Evolutionary conservation across 2,329 filamentous ascomycete genomes (phyloP).

Genomic region (Neoarthrinium moseri): DNA sequence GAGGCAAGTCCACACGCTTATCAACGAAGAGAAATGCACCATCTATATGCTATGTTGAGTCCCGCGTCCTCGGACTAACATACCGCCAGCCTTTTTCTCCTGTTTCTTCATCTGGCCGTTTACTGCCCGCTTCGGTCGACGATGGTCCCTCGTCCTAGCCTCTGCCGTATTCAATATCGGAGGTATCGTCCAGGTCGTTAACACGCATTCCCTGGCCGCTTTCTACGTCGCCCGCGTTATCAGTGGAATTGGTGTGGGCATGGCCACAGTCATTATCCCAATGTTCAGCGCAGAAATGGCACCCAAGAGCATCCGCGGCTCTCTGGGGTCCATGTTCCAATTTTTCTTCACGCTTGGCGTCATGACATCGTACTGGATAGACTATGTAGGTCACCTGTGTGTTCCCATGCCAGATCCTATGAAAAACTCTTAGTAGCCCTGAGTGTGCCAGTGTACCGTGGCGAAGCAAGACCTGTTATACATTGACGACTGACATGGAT

Average conservation of each 20-base stretch:
- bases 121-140: conserved; percentile 37
- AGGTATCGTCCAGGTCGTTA: conserved; percentile 36
- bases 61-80: too few relatives aligned
- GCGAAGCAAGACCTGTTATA: background rate
- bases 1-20: conserved; percentile 24
- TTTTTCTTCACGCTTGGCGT: conserved; percentile 43
- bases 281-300: conserved; percentile 45
- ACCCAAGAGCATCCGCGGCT: conserved; percentile 43
- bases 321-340: conserved; percentile 42
- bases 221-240: conserved; percentile 37
- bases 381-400: conserved; percentile 34
- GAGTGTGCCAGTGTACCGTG: too few relatives aligned
- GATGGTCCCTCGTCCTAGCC: conserved; percentile 36
- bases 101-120: conserved; percentile 44
- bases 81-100: conserved; percentile 35
- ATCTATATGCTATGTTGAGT: background rate
- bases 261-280: conserved; percentile 42
- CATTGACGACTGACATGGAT: background rate
- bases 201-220: conserved; percentile 32
- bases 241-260: conserved; percentile 30
- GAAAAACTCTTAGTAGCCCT: too few relatives aligned
- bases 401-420: too few relatives aligned
- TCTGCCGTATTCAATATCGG: conserved; percentile 43
- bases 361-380: conserved; percentile 41
- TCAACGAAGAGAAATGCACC: background rate